Evolutionary conservation across 2,329 filamentous ascomycete species (phyloP).

Genomic region (Stromatinia cepivora): DNA sequence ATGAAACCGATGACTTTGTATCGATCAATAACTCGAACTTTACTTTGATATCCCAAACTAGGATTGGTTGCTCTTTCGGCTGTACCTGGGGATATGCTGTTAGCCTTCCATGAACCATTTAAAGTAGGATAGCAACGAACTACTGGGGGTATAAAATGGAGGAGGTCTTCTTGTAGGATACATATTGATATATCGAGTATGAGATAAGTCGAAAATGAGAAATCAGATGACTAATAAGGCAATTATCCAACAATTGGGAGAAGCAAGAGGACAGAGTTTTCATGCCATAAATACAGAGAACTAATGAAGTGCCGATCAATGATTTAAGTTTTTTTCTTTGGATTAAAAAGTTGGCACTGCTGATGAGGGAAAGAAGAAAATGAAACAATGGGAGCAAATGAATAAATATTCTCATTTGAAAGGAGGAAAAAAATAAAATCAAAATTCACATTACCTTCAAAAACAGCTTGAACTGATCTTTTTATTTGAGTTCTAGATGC

Average conservation of each 20-base stretch:
- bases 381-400: not conserved
- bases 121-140: constrained; percentile 29
- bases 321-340: not conserved
- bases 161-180: constrained; percentile 36
- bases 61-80: constrained; percentile 50
- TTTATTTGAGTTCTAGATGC: constrained; percentile 52
- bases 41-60: constrained; percentile 62
- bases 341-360: not conserved
- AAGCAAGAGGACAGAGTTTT: constrained; percentile 18
- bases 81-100: constrained; percentile 47
- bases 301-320: constrained; percentile 6
- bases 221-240: constrained; percentile 12
- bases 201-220: constrained; percentile 20
- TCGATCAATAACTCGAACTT: constrained; percentile 85
- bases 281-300: constrained; percentile 9
- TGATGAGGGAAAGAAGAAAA: constrained; percentile 4
- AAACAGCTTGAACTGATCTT: constrained; percentile 59
- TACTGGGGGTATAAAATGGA: constrained; percentile 38
- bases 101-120: constrained; percentile 41
- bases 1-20: constrained; percentile 99
- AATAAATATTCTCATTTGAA: constrained; percentile 19
- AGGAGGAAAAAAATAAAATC: constrained; percentile 18
- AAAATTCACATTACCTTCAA: constrained; percentile 52
- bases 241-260: constrained; percentile 30
- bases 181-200: constrained; percentile 31